These are phyloP conservation scores for Morella rubra DNA, from an alignment of 306 rosid species.

Conservation along the genomic window DNA sequence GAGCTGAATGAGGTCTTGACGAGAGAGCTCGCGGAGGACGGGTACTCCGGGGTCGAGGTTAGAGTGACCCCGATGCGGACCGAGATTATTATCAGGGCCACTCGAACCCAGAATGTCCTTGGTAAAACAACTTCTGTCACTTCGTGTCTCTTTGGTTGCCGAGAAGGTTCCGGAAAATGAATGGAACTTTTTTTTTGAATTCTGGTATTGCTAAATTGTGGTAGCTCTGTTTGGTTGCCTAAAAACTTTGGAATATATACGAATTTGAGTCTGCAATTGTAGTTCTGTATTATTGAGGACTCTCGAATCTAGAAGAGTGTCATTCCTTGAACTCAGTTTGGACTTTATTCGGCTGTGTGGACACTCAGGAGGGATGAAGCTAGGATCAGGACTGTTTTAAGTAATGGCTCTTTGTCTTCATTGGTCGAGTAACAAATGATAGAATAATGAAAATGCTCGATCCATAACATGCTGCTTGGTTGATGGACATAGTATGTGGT, in stretches of 20 bases:
- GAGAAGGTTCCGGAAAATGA: neutral
- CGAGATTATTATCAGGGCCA: conserved; percentile 74
- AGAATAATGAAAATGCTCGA: too few species aligned
- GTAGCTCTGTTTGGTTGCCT: neutral
- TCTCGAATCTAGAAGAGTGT: neutral
- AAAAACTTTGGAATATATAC: neutral
- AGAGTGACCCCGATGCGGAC: conserved; percentile 78
- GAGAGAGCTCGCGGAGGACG: conserved; percentile 78
- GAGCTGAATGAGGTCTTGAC: conserved; percentile 76
- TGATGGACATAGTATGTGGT: neutral
- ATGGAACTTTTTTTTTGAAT: neutral
- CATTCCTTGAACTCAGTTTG: neutral
- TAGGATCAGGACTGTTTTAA: too few species aligned
- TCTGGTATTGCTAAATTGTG: neutral
- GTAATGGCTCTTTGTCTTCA: too few species aligned
- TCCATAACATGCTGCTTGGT: too few species aligned
- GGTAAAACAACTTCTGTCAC: conserved; percentile 32
- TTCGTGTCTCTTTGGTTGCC: neutral
- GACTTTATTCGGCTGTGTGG: too few species aligned
- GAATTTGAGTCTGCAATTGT: too few species aligned
- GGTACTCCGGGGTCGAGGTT: conserved; percentile 77
- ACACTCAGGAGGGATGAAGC: too few species aligned
- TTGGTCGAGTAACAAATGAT: too few species aligned
- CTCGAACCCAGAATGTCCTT: conserved; percentile 67
- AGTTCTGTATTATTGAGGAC: neutral